A percentile compares a stretch with the other conserved stretches of the same genome.
Evolutionary conservation across 164 flowering plant genomes (phyloP).

Genomic region (Kingdonia uniflora): DNA sequence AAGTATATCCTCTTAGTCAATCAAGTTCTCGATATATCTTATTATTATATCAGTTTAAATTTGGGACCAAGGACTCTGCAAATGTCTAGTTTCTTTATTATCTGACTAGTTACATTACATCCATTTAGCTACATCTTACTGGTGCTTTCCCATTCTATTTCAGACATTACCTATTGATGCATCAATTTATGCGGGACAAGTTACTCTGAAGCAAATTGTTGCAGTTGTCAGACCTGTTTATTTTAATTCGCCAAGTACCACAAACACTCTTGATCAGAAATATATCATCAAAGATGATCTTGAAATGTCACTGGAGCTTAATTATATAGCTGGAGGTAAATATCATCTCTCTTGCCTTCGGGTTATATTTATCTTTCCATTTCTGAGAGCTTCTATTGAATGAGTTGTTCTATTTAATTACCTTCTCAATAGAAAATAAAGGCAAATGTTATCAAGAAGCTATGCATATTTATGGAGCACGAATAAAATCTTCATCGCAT

Average conservation of each 20-base stretch:
- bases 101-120: too few relatives aligned
- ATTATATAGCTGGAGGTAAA: slow-evolving; percentile 7
- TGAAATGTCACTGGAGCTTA: slow-evolving; percentile 42
- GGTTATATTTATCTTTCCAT: too few relatives aligned
- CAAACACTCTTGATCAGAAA: slow-evolving; percentile 38
- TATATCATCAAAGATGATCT: slow-evolving; percentile 31
- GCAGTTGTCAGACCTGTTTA: slow-evolving; percentile 64
- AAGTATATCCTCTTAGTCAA: too few relatives aligned
- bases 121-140: too few relatives aligned
- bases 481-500: slow-evolving; percentile 22
- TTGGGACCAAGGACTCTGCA: too few relatives aligned
- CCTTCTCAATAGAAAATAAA: too few relatives aligned
- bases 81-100: too few relatives aligned
- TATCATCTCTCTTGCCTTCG: not conserved
- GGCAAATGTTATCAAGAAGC: not conserved
- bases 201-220: slow-evolving; percentile 37
- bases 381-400: too few relatives aligned
- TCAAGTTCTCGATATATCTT: too few relatives aligned
- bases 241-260: slow-evolving; percentile 21
- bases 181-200: slow-evolving; percentile 37
- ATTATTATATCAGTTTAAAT: too few relatives aligned
- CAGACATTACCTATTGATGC: slow-evolving; percentile 41
- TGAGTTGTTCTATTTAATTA: too few relatives aligned
- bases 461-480: slow-evolving; percentile 18
- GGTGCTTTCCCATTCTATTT: too few relatives aligned